Evolutionary conservation across 306 rosid genomes (phyloP), one percentile per base, ranked within the genome.

Genomic region (Corylus avellana): DNA sequence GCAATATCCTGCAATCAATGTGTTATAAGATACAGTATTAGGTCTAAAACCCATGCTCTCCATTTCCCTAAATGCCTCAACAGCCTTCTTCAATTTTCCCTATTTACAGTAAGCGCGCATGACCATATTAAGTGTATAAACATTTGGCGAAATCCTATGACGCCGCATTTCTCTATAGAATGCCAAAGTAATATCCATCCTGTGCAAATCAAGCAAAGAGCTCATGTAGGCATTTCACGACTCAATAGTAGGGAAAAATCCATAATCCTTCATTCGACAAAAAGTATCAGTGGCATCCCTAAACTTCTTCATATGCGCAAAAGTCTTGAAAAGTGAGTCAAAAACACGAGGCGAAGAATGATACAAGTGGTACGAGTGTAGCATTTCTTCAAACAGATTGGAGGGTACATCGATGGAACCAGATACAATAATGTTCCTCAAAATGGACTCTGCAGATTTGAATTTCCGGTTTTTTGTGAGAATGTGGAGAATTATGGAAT

Each of bases 171-270:
- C n/a, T n/a, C n/a, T n/a, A n/a, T n/a, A n/a, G n/a, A n/a, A n/a
- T n/a, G 66, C 73, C 72, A 92, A 57, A 73, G 85, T 91, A 10
- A 92, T 58, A 78, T 89, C 92, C 0, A 86, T 83, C 68, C 97
- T 90, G 9, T 73, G 84, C 39, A 92, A 81, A 20, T 73, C 82
- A 77, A 92, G 91, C 84, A 89, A 35, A 0, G 95, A 88, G 81
- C 95, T 90, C 12, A 94, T 8, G 78, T 78, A 94, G 0, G 93
- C 95, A 76, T 90, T 94, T 79, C 97, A 94, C 10, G 92, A 94
- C 66, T 86, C 91, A 11, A 92, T 81, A 27, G 88, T 81, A 0
- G 95, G 98, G 55, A 81, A 87, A 75, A 91, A 88, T 3, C 97
- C 98, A 61, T 91, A 84, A 20, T 87, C 91, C 82, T 91, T 92